A percentile compares a stretch with the other conserved stretches of the same genome.
Evolutionary conservation across 2,329 filamentous ascomycete species (phyloP).

Genomic region (Ascomycota sp.): DNA sequence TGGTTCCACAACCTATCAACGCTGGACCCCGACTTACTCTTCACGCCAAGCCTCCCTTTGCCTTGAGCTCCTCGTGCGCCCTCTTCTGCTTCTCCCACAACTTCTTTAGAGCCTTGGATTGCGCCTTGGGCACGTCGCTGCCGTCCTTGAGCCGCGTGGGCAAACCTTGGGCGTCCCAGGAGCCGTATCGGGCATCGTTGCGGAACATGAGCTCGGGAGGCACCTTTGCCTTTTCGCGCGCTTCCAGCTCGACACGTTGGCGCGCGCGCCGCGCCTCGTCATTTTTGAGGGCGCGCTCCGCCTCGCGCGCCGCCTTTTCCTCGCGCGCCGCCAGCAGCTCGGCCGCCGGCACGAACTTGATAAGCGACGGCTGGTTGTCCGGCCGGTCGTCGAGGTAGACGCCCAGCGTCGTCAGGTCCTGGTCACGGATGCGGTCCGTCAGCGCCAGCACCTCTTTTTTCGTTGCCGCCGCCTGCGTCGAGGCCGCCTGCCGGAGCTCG

Average conservation of each 20-base stretch:
- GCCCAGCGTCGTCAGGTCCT: conserved; percentile 59
- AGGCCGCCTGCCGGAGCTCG: conserved; percentile 36
- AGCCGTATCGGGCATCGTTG: conserved; percentile 38
- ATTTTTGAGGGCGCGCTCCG: conserved; percentile 35
- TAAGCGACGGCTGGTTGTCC: conserved; percentile 47
- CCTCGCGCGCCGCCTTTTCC: conserved; percentile 38
- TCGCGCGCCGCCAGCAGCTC: conserved; percentile 37
- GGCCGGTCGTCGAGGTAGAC: conserved; percentile 74
- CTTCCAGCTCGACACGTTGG: conserved; percentile 30
- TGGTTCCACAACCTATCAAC: neutral
- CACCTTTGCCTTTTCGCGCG: conserved; percentile 35
- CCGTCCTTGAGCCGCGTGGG: conserved; percentile 61
- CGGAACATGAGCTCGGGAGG: conserved; percentile 35
- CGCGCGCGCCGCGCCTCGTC: conserved; percentile 31
- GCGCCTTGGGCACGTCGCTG: conserved; percentile 60
- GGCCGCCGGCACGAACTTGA: conserved; percentile 40
- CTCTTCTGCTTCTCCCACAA: conserved; percentile 86
- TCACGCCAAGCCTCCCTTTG: conserved; percentile 3
- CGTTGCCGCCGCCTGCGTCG: conserved; percentile 22
- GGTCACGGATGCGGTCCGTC: conserved; percentile 64
- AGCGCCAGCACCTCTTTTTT: conserved; percentile 56
- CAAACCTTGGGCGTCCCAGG: conserved; percentile 67
- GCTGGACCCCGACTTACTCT: neutral
- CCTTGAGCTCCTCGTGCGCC: conserved; percentile 38
- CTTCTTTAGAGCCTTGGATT: conserved; percentile 67